Base-by-base conservation (phyloP, 2,329 filamentous ascomycete species). In the Monilinia laxa region DNA sequence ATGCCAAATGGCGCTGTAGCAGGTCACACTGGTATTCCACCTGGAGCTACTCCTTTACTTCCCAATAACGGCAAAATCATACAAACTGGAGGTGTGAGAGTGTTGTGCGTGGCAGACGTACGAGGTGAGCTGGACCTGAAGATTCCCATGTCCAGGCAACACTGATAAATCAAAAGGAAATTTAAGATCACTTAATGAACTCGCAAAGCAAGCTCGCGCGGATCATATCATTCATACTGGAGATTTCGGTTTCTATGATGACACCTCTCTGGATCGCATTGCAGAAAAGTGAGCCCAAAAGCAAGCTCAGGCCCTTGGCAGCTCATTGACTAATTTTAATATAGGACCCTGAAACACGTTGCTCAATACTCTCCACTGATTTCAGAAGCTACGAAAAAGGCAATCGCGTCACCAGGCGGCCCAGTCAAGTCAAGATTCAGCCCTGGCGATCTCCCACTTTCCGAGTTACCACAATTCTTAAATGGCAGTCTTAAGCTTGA, bases 221-320 rank as follows among this genome's bases (percentile, higher is more conserved):
- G 93, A 97, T 81, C 93, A 97, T 81, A 97, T 99, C 79, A 93
- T 99, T 76, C 95, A 99, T 80, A 99, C 95, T 25, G 95, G 95
- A 79, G 95, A 99, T 79, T 99, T 99, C 78, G 95, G 95, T 70
- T 99, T 99, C 82, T 99, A 99, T 82, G 95, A 99, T 79, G 91
- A 96, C 75, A 92, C 90, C 65, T 99, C 95, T 47, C 83, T 99
- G 72, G 94, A 98, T 76, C 90, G 95, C 76, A 98, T 99, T 81
- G 95, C 95, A 52, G 95, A 99, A 80, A 99, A 99, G 92, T 96
- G 81, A 82, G 88, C 68, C 54, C 40, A 47, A 47, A 38, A 55
- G 28, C 55, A 53, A 47, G 54, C 52, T 66, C 47, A 64, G 16
- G 12, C 47, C 23, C 47, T 35, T 66, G 53, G 68, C 69, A 67